Evolutionary conservation across 768 basidiomycete genomes (phyloP).

Genomic region (Tulasnella sp.): DNA sequence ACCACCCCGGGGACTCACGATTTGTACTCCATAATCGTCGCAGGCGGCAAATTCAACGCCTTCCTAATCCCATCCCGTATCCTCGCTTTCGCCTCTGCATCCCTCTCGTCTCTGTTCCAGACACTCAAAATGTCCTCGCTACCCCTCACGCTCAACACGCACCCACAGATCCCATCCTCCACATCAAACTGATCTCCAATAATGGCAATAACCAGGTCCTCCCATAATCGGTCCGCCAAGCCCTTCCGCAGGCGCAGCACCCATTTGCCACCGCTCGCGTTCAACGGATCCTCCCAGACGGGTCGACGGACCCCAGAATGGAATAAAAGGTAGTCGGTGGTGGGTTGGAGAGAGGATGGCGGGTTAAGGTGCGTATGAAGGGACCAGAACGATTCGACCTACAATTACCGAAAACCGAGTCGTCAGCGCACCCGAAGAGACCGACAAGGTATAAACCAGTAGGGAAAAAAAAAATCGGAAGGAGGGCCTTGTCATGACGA

Average conservation of each 20-base stretch:
- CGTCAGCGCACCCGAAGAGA: background rate
- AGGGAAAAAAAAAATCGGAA: background rate
- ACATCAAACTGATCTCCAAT: conserved; percentile 83
- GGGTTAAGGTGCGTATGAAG: conserved; percentile 85
- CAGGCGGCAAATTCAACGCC: conserved; percentile 64
- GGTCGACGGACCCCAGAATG: conserved; percentile 77
- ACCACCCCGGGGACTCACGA: conserved; percentile 43
- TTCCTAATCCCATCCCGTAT: conserved; percentile 72
- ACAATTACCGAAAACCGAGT: background rate
- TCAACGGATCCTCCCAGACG: conserved; percentile 93
- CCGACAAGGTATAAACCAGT: background rate
- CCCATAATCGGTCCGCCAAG: conserved; percentile 84
- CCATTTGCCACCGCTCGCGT: conserved; percentile 86
- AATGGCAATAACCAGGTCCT: conserved; percentile 76
- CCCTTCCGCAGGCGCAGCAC: conserved; percentile 89
- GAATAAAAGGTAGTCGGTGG: conserved; percentile 92
- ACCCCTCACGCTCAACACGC: conserved; percentile 87
- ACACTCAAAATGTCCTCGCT: conserved; percentile 90
- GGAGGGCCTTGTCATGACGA: background rate
- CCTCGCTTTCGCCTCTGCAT: conserved; percentile 65
- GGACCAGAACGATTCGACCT: conserved; percentile 96
- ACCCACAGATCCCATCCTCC: conserved; percentile 66
- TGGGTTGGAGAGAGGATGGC: conserved; percentile 74
- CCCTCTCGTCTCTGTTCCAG: conserved; percentile 82
- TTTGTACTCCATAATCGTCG: conserved; percentile 90